phyloP scores from a whole-genome alignment of 306 rosid species.

The Rosa multiflora region DNA sequence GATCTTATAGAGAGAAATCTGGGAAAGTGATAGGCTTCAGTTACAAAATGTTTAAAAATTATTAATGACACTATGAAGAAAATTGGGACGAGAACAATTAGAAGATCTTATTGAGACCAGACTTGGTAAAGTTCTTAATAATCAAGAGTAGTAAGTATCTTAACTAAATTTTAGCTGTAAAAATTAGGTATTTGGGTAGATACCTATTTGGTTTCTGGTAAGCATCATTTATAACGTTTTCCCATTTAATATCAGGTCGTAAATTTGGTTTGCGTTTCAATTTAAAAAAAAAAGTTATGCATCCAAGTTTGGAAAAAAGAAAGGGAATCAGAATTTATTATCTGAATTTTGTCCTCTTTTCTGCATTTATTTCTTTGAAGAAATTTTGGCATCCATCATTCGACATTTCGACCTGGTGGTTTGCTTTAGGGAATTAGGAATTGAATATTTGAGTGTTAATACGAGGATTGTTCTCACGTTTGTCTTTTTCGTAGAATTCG shows the following conservation, averaged over 20 bases:
- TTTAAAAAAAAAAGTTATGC: no score
- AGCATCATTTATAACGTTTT: background rate
- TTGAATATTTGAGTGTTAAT: no score
- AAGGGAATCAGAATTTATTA: no score
- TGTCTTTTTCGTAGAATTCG: no score
- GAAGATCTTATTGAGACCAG: background rate
- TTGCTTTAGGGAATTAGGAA: no score
- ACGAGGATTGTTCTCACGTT: no score
- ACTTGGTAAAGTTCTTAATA: background rate
- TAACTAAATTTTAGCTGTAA: conserved; percentile 8
- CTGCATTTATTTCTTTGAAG: no score
- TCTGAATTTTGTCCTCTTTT: no score
- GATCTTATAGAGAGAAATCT: background rate
- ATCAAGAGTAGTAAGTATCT: background rate
- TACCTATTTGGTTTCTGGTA: background rate
- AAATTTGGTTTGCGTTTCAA: background rate
- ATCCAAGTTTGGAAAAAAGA: background rate
- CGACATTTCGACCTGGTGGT: no score
- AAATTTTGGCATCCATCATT: no score
- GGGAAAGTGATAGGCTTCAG: background rate
- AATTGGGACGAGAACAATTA: conserved; percentile 3
- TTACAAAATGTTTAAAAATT: background rate
- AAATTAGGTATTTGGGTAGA: background rate
- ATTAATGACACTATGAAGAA: background rate
- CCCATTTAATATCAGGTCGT: background rate